Conservation (phyloP, 805 yeast species). For the Candida germanica region DNA sequence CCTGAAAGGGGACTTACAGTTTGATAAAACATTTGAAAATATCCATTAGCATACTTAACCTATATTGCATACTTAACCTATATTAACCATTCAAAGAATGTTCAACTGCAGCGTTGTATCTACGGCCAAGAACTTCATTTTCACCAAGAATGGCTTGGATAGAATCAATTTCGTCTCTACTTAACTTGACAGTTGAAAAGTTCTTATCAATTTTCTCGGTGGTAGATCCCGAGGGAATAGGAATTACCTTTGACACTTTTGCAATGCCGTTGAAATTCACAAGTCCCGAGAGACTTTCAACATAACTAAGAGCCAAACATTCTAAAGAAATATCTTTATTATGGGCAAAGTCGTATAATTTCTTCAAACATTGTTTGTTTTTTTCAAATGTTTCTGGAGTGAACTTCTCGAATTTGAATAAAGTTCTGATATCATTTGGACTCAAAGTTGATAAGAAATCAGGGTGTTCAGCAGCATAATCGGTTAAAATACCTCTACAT, state of each 20-base stretch:
- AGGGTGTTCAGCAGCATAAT: conserved; percentile 39
- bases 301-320: conserved; percentile 37
- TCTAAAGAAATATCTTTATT: conserved; percentile 56
- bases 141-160: conserved; percentile 45
- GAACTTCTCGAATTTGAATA: conserved; percentile 49
- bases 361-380: conserved; percentile 50
- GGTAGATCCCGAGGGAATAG: conserved; percentile 77
- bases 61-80: too few relatives aligned
- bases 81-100: conserved; percentile 8
- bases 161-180: conserved; percentile 54
- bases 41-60: too few relatives aligned
- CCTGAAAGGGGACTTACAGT: too few relatives aligned
- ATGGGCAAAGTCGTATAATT: conserved; percentile 49
- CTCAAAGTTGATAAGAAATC: conserved; percentile 43
- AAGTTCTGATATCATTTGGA: conserved; percentile 51
- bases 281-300: conserved; percentile 64
- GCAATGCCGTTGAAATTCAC: conserved; percentile 39
- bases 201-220: conserved; percentile 59
- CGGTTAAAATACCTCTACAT: conserved; percentile 74
- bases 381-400: conserved; percentile 48
- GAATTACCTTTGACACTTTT: conserved; percentile 55
- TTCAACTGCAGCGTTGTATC: conserved; percentile 33
- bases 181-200: conserved; percentile 41
- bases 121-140: conserved; percentile 51
- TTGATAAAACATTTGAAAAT: too few relatives aligned